These are phyloP conservation scores for Phanerochaete carnosa DNA, from an alignment of 768 basidiomycete species.

Conservation along the genomic window DNA sequence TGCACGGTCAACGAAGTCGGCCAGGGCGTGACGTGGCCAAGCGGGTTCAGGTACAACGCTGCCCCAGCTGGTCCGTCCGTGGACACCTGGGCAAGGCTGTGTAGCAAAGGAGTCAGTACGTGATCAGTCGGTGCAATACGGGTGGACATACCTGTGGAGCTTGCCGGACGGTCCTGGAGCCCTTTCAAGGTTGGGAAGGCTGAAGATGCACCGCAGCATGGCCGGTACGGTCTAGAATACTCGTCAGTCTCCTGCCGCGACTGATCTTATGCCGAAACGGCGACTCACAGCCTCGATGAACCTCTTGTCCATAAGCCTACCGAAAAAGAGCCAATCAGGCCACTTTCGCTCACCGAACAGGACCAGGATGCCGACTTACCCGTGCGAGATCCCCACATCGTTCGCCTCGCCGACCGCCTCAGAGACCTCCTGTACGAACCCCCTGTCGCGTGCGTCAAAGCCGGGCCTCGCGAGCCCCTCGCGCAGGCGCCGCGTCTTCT, in stretches of 20 bases:
- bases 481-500: background rate
- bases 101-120: background rate
- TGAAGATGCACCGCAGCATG: slow-evolving; percentile 11
- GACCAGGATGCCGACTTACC: background rate
- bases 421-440: background rate
- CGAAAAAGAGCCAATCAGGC: background rate
- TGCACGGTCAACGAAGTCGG: slow-evolving; percentile 13
- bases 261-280: background rate
- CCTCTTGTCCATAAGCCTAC: slow-evolving; percentile 7
- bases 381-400: slow-evolving; percentile 1
- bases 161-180: slow-evolving; percentile 10
- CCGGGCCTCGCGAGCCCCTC: background rate
- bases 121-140: no score
- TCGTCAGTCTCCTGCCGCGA: background rate
- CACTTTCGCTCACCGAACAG: background rate
- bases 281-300: slow-evolving; percentile 8
- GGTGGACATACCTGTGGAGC: slow-evolving; percentile 10
- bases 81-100: background rate
- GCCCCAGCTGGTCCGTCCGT: background rate
- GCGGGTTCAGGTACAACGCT: slow-evolving; percentile 7
- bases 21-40: slow-evolving; percentile 15
- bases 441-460: background rate
- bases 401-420: slow-evolving; percentile 15
- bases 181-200: background rate
- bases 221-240: slow-evolving; percentile 3